Evolutionary conservation across 805 yeast species (phyloP), one percentile per base, ranked within the genome.

Genomic region (Starmera dryadoides): DNA sequence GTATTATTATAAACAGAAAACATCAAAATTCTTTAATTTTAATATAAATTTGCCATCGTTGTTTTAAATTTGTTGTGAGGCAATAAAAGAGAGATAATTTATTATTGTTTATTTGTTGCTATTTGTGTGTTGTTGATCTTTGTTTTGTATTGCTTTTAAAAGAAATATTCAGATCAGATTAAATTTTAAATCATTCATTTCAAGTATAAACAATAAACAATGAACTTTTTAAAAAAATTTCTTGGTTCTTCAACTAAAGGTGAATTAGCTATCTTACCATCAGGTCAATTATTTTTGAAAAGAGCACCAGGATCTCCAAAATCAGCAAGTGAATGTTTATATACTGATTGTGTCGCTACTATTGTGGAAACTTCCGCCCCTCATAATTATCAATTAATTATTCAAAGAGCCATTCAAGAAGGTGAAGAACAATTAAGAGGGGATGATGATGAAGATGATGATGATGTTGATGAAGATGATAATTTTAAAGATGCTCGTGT

Each of bases 271-370:
- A 69, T 74, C 51, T 69, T 93, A 36, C 86, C 95, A 2, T 73
- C 82, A 0, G 98, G 97, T 3, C 81, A 80, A 60, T 69, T 91
- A 35, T 84, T 70, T 53, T 67, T 91, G 34, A 71, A 83, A 15
- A 67, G 98, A 36, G 71, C 85, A 1, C 83, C 85, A 6, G 71
- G 69, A 18, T 85, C 95, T 2, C 96, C 96, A 11, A 86, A 87
- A 56, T 89, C 96, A 8, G 88, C 79, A 20, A 67, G 79, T 28
- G 97, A 93, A 59, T 82, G 89, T 51, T 67, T 87, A 17, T 89
- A 79, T 59, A 81, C 77, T 42, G 95, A 86, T 49, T 89, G 95
- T 2, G 77, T 78, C 30, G 78, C 91, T 12, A 65, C 80, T 2
- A 78, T 91, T 36, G 69, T 86, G 31, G 77, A 76, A 43, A 78